phyloP scores from a whole-genome alignment of 2,329 filamentous ascomycete genomes.

The Aulographum hederae region DNA sequence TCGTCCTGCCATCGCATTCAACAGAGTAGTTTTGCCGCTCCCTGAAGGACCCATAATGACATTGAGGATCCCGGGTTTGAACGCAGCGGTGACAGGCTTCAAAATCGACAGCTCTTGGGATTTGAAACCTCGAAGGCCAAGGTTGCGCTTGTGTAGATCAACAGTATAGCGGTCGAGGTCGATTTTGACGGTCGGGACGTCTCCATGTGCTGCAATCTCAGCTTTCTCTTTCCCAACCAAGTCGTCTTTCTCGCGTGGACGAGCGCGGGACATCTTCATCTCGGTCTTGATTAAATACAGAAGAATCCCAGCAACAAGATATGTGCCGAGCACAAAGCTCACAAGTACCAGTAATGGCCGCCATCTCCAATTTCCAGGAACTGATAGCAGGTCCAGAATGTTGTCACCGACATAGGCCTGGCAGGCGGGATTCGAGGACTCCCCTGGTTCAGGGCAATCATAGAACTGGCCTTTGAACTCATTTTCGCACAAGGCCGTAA shows the following conservation, averaged over 20 bases:
- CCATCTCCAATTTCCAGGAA: slow-evolving; percentile 48
- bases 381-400: slow-evolving; percentile 47
- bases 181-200: slow-evolving; percentile 44
- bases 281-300: slow-evolving; percentile 47
- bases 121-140: slow-evolving; percentile 25
- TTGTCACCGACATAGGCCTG: too few relatives aligned
- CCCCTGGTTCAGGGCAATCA: too few relatives aligned
- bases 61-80: too few relatives aligned
- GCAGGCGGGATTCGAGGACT: too few relatives aligned
- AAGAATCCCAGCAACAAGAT: slow-evolving; percentile 39
- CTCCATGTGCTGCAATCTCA: slow-evolving; percentile 29
- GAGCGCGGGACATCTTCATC: slow-evolving; percentile 49
- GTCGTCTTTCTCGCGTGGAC: slow-evolving; percentile 33
- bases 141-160: slow-evolving; percentile 41
- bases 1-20: too few relatives aligned
- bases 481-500: too few relatives aligned
- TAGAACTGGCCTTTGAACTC: too few relatives aligned
- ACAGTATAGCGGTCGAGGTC: slow-evolving; percentile 46
- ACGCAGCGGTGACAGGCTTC: slow-evolving; percentile 46
- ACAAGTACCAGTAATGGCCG: slow-evolving; percentile 45
- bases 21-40: too few relatives aligned
- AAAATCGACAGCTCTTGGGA: slow-evolving; percentile 33
- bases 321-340: slow-evolving; percentile 45
- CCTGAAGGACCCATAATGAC: too few relatives aligned
- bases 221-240: slow-evolving; percentile 57